A percentile compares a stretch with the other conserved stretches of the same genome.
phyloP scores from a whole-genome alignment of 2,329 filamentous ascomycete genomes.

The Fusarium guadeloupense region DNA sequence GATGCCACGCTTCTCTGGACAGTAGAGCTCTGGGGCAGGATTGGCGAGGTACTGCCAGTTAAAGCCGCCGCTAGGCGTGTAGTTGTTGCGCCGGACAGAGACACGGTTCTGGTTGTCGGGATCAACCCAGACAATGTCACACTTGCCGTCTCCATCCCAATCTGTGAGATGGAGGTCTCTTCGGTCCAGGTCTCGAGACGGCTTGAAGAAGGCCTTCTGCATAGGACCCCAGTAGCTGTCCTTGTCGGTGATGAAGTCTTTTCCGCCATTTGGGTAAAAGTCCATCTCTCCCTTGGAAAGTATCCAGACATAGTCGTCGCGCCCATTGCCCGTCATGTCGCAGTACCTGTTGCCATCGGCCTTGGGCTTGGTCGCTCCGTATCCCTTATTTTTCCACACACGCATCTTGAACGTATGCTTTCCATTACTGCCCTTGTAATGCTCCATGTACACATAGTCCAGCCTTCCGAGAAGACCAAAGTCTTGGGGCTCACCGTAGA shows the following conservation, averaged over 20 bases:
- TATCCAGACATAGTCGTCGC: slow-evolving; percentile 27
- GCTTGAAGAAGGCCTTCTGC: background rate
- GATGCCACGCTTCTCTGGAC: slow-evolving; percentile 19
- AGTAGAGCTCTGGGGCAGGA: slow-evolving; percentile 20
- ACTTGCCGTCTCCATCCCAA: slow-evolving; percentile 50
- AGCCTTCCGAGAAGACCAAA: background rate
- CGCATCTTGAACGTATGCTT: background rate
- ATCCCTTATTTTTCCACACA: slow-evolving; percentile 7
- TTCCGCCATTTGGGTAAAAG: background rate
- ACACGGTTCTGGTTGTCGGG: background rate
- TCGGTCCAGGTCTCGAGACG: slow-evolving; percentile 26
- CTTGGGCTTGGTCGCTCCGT: slow-evolving; percentile 1
- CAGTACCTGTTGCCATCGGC: slow-evolving; percentile 28
- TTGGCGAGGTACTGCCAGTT: background rate
- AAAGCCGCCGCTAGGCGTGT: background rate
- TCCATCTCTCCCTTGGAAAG: background rate
- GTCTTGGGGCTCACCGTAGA: slow-evolving; percentile 8
- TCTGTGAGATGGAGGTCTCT: slow-evolving; percentile 48
- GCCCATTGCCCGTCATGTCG: slow-evolving; percentile 18
- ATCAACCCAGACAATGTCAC: slow-evolving; percentile 47
- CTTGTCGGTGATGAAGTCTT: background rate
- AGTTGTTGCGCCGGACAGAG: background rate
- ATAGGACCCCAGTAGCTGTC: background rate
- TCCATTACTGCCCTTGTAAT: background rate
- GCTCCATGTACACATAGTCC: slow-evolving; percentile 23